A percentile compares a stretch with the other conserved stretches of the same genome.
Evolutionary conservation across 179 eudicot genomes (phyloP).

Genomic region (Heliamphora pulchella): DNA sequence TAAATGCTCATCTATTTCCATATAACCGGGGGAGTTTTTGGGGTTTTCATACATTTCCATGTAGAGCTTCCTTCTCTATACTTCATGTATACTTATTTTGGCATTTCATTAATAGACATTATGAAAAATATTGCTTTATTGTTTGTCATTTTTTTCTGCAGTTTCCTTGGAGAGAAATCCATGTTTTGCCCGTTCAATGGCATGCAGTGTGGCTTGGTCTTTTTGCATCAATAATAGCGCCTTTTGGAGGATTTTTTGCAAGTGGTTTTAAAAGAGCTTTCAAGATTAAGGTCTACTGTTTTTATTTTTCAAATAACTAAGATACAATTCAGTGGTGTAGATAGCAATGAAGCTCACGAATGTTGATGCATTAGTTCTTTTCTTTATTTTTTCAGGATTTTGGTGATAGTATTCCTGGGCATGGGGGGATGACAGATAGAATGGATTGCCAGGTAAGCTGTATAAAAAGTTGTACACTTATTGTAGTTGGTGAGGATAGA

Average conservation of each 20-base stretch:
- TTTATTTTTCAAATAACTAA: background rate
- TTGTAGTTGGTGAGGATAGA: background rate
- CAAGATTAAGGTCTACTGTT: slow-evolving; percentile 69
- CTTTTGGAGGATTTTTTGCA: slow-evolving; percentile 97
- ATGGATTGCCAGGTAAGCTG: slow-evolving; percentile 93
- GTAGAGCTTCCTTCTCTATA: slow-evolving; percentile 10
- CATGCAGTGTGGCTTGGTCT: slow-evolving; percentile 85
- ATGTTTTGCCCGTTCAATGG: slow-evolving; percentile 82
- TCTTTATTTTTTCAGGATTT: slow-evolving; percentile 58
- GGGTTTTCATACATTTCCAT: background rate
- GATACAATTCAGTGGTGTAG: background rate
- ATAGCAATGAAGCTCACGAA: background rate
- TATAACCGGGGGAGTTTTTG: background rate
- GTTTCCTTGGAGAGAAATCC: slow-evolving; percentile 72
- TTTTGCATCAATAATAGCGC: slow-evolving; percentile 93
- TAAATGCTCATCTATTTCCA: background rate
- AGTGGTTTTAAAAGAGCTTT: slow-evolving; percentile 98
- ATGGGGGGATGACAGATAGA: slow-evolving; percentile 96
- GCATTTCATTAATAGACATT: background rate
- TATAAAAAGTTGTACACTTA: background rate
- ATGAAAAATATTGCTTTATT: slow-evolving; percentile 12
- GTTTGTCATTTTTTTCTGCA: slow-evolving; percentile 32
- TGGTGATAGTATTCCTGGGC: slow-evolving; percentile 98
- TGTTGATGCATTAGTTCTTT: background rate
- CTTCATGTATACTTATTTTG: background rate